phyloP scores from a whole-genome alignment of 768 basidiomycete species.

The Pulveroboletus sp. region DNA sequence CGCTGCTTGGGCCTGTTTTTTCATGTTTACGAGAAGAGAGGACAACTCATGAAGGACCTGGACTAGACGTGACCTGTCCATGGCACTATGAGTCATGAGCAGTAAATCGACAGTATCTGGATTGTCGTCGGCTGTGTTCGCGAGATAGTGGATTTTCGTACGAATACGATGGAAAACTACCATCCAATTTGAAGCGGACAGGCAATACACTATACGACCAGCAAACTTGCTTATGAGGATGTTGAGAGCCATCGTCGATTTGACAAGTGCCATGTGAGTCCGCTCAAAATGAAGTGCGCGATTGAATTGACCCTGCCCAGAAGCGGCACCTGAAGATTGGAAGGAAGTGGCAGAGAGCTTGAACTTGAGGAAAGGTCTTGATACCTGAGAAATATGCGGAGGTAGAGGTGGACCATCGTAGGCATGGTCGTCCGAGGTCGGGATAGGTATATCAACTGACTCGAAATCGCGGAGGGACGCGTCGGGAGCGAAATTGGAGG shows the following conservation, averaged over 20 bases:
- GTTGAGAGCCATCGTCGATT: constrained; percentile 51
- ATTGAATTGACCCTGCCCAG: constrained; percentile 19
- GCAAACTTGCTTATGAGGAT: constrained; percentile 64
- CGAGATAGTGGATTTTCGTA: constrained; percentile 62
- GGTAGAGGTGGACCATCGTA: constrained; percentile 30
- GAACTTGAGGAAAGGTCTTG: constrained; percentile 29
- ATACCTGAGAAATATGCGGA: constrained; percentile 36
- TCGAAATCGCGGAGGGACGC: constrained; percentile 71
- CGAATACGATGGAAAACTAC: constrained; percentile 70
- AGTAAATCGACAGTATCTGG: constrained; percentile 73
- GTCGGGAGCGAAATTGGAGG: constrained; percentile 56
- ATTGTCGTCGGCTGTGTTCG: constrained; percentile 44
- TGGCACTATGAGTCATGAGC: constrained; percentile 70
- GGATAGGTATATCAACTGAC: constrained; percentile 40
- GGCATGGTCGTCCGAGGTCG: constrained; percentile 18
- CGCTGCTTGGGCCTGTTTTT: constrained; percentile 63
- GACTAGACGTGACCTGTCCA: constrained; percentile 65
- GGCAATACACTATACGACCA: constrained; percentile 76
- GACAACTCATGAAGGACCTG: constrained; percentile 76
- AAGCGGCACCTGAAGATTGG: constrained; percentile 35
- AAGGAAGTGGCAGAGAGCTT: constrained; percentile 39
- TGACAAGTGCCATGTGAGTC: constrained; percentile 57
- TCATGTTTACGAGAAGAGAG: constrained; percentile 79
- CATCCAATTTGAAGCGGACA: constrained; percentile 85
- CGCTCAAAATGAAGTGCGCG: constrained; percentile 47